Conservation (phyloP, 306 rosid genomes). For the Cucurbita argyrosperma region DNA sequence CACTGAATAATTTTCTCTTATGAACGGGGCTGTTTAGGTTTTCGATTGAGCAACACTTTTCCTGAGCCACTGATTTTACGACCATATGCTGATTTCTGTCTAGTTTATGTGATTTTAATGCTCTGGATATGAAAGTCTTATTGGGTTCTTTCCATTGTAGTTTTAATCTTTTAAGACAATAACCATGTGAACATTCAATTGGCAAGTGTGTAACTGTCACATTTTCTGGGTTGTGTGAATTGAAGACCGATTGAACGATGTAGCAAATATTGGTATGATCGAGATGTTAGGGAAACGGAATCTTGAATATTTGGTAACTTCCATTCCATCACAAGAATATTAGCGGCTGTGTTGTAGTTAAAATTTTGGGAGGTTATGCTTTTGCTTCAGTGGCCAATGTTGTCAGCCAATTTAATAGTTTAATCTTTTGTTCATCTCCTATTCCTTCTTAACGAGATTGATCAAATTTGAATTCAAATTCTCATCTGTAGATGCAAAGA, state of each 20-base stretch:
- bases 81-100: neutral
- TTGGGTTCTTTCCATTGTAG: neutral
- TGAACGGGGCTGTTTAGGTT: neutral
- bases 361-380: neutral
- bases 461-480: slow-evolving; percentile 35
- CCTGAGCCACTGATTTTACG: neutral
- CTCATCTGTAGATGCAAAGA: slow-evolving; percentile 82
- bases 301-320: neutral
- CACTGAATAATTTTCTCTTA: neutral
- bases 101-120: neutral
- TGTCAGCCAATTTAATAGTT: neutral
- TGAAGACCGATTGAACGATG: neutral
- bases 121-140: neutral
- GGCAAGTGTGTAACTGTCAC: neutral
- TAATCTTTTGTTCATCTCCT: neutral
- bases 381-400: neutral
- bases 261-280: neutral
- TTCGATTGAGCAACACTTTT: neutral
- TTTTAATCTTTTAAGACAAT: neutral
- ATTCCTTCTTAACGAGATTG: slow-evolving; percentile 7
- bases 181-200: neutral
- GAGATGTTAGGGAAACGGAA: neutral
- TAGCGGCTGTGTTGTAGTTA: neutral
- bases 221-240: neutral
- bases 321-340: neutral